A percentile compares a stretch with the other conserved stretches of the same genome.
phyloP scores from a whole-genome alignment of 23 red algal genomes.

The Agarophyton chilense region DNA sequence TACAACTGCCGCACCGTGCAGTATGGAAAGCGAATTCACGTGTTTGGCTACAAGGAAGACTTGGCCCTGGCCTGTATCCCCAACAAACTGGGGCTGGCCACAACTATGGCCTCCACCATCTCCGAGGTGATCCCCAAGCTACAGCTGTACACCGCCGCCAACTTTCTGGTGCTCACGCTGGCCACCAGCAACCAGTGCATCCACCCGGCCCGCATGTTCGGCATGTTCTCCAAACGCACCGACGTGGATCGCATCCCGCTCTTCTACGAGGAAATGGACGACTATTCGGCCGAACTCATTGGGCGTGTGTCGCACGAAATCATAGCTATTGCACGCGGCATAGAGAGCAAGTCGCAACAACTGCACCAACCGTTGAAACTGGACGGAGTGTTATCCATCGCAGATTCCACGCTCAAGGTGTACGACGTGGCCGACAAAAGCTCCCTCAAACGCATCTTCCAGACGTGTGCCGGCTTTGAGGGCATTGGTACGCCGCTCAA shows the following conservation, averaged over 20 bases:
- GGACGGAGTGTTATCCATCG: not conserved
- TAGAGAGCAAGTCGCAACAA: not conserved
- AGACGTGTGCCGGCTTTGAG: constrained; percentile 36
- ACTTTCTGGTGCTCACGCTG: constrained; percentile 48
- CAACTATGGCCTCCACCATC: constrained; percentile 8
- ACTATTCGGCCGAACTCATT: constrained; percentile 29
- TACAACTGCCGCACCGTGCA: constrained; percentile 51
- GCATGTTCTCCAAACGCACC: constrained; percentile 4
- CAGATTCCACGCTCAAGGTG: constrained; percentile 8
- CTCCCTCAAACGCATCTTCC: constrained; percentile 32
- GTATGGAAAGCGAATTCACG: constrained; percentile 47
- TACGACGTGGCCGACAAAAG: constrained; percentile 34
- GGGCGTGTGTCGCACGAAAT: constrained; percentile 27
- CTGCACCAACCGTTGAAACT: not conserved
- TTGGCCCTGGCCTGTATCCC: constrained; percentile 26
- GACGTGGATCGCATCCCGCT: constrained; percentile 18
- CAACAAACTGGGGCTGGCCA: not conserved
- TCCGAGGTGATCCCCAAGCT: constrained; percentile 29
- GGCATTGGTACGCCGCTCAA: constrained; percentile 55
- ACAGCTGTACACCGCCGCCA: not conserved
- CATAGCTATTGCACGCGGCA: constrained; percentile 4
- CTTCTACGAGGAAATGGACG: constrained; percentile 65
- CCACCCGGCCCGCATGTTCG: constrained; percentile 59
- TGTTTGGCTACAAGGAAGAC: constrained; percentile 62
- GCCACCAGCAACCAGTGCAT: constrained; percentile 62